Evolutionary conservation across 208 protist genomes (phyloP), one percentile per base, ranked within the genome.

Genomic region (Phytomonas francai): DNA sequence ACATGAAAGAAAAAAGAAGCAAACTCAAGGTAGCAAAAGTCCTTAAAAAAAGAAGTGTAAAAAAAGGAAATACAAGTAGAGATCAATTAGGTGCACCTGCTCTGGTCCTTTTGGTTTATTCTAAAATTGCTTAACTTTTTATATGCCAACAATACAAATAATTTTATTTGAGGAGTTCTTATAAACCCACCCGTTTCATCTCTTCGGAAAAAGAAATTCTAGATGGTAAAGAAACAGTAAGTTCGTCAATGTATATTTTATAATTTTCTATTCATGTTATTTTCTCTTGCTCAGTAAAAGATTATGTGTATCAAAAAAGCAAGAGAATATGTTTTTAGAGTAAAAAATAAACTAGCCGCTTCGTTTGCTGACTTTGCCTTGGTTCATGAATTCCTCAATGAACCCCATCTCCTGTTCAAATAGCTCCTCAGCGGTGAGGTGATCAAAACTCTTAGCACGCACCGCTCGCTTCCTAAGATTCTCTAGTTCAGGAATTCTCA

Each of bases 351-450:
- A 9, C 8, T 54, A 19, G 11, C 19, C 22, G 12, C 39, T 54
- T 54, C 19, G 11, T 54, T 54, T 54, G 45, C 45, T 5, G 45
- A 8, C 8, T 19, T 25, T 54, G 19, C 19, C 45, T 54, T 54
- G 45, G 45, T 25, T 54, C 19, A 25, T 54, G 19, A 88, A 87
- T 25, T 72, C 66, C 3, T 79, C 74, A 73, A 89, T 87, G 51
- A 88, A 85, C 0, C 56, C 67, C 3, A 71, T 49, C 74, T 85
- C 78, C 69, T 84, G 66, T 11, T 64, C 67, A 39, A 89, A 78
- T 63, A 89, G 67, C 51, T 85, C 72, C 0, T 83, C 80, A 16
- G 63, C 80, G 2, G 71, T 77, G 22, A 31, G 63, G 8, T 65
- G 36, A 29, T 67, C 57, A 31, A 39, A 58, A 31, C 45, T 54